phyloP scores from a whole-genome alignment of 176 grass and related monocot genomes.

The Carex scoparia region DNA sequence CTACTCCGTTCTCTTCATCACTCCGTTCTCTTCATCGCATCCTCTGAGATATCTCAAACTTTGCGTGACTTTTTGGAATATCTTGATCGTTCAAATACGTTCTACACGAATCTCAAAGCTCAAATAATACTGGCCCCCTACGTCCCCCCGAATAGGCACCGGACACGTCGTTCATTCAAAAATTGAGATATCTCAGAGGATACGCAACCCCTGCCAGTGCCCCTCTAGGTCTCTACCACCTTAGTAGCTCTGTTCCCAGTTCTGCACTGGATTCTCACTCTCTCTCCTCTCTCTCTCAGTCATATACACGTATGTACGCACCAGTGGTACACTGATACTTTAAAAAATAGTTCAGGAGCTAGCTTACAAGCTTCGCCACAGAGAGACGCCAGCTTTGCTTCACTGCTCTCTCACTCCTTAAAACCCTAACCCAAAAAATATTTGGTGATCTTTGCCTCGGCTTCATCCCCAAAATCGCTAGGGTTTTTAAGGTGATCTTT shows the following conservation, averaged over 20 bases:
- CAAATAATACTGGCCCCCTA: too few species aligned
- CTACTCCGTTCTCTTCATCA: too few species aligned
- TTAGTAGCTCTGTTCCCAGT: background rate
- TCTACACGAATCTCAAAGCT: too few species aligned
- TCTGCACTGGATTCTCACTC: background rate
- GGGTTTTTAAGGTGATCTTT: background rate
- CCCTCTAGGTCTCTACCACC: background rate
- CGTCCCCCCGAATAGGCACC: too few species aligned
- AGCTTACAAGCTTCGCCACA: background rate
- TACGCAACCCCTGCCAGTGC: background rate
- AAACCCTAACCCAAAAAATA: background rate
- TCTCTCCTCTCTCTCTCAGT: background rate
- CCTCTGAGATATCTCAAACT: too few species aligned
- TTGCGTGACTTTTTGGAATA: too few species aligned
- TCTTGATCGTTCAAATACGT: too few species aligned
- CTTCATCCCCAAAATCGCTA: background rate
- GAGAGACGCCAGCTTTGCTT: constrained; percentile 7
- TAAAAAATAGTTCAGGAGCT: background rate
- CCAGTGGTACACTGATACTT: background rate
- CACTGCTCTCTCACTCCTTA: background rate
- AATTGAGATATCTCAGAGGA: too few species aligned
- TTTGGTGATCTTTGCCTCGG: background rate
- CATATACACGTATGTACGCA: background rate
- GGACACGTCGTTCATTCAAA: too few species aligned
- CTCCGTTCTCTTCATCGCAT: too few species aligned